Evolutionary conservation across 495 filamentous ascomycete genomes (phyloP).

Genomic region (Aspergillus kassunensis): DNA sequence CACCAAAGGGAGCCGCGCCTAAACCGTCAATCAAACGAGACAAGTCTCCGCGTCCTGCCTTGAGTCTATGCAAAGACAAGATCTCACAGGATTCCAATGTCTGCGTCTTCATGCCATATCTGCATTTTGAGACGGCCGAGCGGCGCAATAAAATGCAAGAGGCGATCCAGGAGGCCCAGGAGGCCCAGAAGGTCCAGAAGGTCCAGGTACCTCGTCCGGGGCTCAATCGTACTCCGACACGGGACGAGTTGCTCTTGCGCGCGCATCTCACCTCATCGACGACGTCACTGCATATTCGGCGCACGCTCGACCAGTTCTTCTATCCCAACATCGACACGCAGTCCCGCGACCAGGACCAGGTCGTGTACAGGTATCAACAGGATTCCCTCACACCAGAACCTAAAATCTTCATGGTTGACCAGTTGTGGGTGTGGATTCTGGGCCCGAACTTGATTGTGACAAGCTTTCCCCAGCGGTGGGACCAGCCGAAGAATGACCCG

Average conservation of each 20-base stretch:
- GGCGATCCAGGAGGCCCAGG: conserved; percentile 51
- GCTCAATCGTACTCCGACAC: conserved; percentile 31
- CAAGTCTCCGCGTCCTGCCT: conserved; percentile 22
- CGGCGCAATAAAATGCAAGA: conserved; percentile 56
- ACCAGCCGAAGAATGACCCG: conserved; percentile 64
- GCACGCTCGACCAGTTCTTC: conserved; percentile 68
- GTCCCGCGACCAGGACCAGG: conserved; percentile 63
- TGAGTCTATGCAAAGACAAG: conserved; percentile 31
- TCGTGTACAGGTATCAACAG: conserved; percentile 62
- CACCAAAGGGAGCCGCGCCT: conserved; percentile 30
- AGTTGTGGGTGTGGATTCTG: conserved; percentile 69
- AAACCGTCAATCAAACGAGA: conserved; percentile 23
- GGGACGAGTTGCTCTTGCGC: conserved; percentile 61
- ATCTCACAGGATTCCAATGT: conserved; percentile 39
- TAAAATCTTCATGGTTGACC: conserved; percentile 74
- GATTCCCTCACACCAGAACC: conserved; percentile 41
- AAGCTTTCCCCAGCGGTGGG: conserved; percentile 65
- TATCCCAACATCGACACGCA: conserved; percentile 69
- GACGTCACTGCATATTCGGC: conserved; percentile 59
- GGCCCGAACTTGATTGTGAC: conserved; percentile 64
- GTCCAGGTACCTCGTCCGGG: conserved; percentile 34
- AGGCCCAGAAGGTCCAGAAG: conserved; percentile 44
- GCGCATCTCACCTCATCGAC: conserved; percentile 54
- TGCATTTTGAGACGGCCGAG: conserved; percentile 62
- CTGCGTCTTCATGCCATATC: conserved; percentile 64